A percentile compares a stretch with the other conserved stretches of the same genome.
Conservation (phyloP, 257 asterid species). For the Anisodus tanguticus region DNA sequence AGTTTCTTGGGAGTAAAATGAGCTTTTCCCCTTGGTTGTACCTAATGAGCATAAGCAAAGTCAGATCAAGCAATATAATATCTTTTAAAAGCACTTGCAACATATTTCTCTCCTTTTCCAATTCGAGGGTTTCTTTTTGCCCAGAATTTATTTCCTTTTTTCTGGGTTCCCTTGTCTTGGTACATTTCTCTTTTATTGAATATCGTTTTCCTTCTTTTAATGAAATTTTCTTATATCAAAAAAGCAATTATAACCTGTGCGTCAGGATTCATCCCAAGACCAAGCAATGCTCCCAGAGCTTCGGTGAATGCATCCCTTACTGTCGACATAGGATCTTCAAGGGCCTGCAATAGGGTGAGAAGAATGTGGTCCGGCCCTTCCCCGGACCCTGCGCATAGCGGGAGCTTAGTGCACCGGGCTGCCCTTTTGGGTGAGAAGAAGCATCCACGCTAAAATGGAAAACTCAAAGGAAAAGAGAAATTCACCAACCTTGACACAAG, state of each 20-base stretch:
- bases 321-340: slow-evolving; percentile 81
- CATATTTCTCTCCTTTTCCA: slow-evolving; percentile 13
- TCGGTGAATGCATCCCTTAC: slow-evolving; percentile 96
- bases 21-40: slow-evolving; percentile 71
- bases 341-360: slow-evolving; percentile 56
- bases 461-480: slow-evolving; percentile 6
- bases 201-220: slow-evolving; percentile 10
- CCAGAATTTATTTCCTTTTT: not conserved
- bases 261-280: slow-evolving; percentile 94
- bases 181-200: not conserved
- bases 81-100: not conserved
- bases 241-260: slow-evolving; percentile 58
- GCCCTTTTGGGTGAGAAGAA: slow-evolving; percentile 15
- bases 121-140: slow-evolving; percentile 11
- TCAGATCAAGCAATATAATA: slow-evolving; percentile 33
- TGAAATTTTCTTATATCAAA: not conserved
- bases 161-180: not conserved
- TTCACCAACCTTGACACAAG: slow-evolving; percentile 81
- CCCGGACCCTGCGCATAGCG: no score
- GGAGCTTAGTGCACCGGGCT: no score
- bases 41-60: slow-evolving; percentile 55
- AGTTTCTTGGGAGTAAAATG: slow-evolving; percentile 70
- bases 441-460: slow-evolving; percentile 25
- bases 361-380: not conserved
- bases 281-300: slow-evolving; percentile 93